Evolutionary conservation across 345 rosid genomes (phyloP), one percentile per base, ranked within the genome.

Genomic region (Salix exigua): DNA sequence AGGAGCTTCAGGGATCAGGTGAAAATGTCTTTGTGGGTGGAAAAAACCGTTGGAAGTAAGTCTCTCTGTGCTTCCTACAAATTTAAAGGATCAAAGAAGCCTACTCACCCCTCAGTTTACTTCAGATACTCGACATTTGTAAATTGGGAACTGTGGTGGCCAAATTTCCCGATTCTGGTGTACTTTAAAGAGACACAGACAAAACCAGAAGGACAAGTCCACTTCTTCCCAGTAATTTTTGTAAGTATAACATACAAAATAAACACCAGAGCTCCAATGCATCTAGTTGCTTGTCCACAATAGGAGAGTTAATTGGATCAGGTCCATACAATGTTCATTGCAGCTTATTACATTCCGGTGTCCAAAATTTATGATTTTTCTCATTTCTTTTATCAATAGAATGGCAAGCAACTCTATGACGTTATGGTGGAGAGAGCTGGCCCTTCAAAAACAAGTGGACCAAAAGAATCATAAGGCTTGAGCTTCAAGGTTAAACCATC

Each of bases 61-160:
- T 66, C 13, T 33, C 28, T 21, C 55, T 28, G 21, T 26, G 33
- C 38, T 65, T 42, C 64, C 44, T 25, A 46, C 55, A 50, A 42
- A 14, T 70, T 40, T 23, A 4, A 55, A 50, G 51, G 40, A 40
- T 25, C 10, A 53, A 33, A 44, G 35, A 18, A 19, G 51, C 63
- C 10, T 19, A 46, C 66, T 78, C 10, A 83, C 42, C 25, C 58
- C 37, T 14, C 66, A 28, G 31, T 74, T 67, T 23, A 2, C 68
- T 44, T 42, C 86, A 89, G 96, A 51, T 91, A 87, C 76, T 91
- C 93, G 35, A 80, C 91, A 40, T 91, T 89, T 80, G 91, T 91
- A 81, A 91, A 91, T 55, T 91, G 96, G 96, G 96, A 91, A 78
- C 89, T 91, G 28, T 91, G 96, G 93, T 89, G 96, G 96, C 93